Percentiles rank a stretch among this genome's conserved stretches.
Conservation (phyloP, 257 asterid species). For the Solanum clarkiae region DNA sequence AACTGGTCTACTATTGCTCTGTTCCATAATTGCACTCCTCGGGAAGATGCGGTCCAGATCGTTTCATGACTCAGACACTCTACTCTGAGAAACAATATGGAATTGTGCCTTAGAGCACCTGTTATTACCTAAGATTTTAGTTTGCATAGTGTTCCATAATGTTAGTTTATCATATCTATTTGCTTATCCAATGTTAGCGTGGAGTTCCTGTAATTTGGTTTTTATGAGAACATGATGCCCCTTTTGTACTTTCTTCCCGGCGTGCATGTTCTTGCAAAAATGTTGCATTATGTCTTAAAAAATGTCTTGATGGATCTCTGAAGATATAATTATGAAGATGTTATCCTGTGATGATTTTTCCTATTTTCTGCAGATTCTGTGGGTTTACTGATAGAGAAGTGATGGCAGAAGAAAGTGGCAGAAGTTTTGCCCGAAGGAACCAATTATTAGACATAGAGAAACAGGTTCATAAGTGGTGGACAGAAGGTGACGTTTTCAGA, state of each 20-base stretch:
- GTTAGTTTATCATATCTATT: neutral
- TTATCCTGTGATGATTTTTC: neutral
- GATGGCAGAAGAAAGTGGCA: conserved; percentile 60
- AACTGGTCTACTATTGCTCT: neutral
- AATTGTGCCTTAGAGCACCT: neutral
- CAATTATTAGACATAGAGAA: conserved; percentile 46
- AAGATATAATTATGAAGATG: neutral
- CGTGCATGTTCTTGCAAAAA: neutral
- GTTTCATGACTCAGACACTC: neutral
- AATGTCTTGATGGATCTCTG: neutral
- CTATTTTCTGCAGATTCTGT: conserved; percentile 23
- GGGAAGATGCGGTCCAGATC: neutral
- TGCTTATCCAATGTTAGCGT: neutral
- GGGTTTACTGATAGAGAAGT: conserved; percentile 22
- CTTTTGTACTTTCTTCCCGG: neutral
- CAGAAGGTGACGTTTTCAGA: conserved; percentile 52
- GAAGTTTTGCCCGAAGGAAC: conserved; percentile 58
- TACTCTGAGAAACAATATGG: neutral
- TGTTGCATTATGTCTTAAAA: neutral
- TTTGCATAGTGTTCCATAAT: neutral
- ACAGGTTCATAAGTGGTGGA: conserved; percentile 60
- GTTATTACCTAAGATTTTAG: neutral
- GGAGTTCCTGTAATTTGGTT: neutral
- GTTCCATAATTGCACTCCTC: neutral
- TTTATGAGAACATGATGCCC: neutral